A percentile compares a stretch with the other conserved stretches of the same genome.
These are phyloP conservation scores for Phytophthora citrophthora DNA, from an alignment of 352 stramenopile species.

Conservation along the genomic window DNA sequence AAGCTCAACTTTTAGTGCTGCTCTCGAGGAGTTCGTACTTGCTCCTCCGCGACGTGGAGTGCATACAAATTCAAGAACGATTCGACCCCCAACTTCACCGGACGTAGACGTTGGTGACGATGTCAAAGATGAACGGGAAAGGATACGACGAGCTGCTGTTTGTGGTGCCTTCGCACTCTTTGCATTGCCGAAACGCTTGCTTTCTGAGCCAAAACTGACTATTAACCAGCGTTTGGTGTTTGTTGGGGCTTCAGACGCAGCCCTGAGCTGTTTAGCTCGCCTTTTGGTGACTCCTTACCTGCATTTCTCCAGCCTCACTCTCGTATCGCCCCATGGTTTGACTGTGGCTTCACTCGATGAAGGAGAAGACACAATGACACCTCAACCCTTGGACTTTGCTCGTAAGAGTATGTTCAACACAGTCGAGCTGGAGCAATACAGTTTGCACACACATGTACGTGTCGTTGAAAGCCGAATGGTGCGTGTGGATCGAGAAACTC, in stretches of 20 bases:
- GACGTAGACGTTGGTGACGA: constrained; percentile 50
- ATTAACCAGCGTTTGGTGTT: constrained; percentile 89
- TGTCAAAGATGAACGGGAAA: constrained; percentile 55
- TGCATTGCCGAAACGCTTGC: constrained; percentile 79
- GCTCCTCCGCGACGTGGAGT: constrained; percentile 52
- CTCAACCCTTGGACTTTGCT: constrained; percentile 47
- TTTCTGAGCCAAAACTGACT: constrained; percentile 87
- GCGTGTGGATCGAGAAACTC: constrained; percentile 70
- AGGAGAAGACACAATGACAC: neutral
- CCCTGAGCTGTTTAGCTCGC: constrained; percentile 76
- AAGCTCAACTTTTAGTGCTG: constrained; percentile 34
- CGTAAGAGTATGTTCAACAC: constrained; percentile 51
- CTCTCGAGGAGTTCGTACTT: constrained; percentile 70
- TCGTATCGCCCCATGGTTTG: constrained; percentile 82
- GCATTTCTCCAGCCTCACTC: constrained; percentile 85
- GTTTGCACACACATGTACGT: constrained; percentile 64
- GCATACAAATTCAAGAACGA: constrained; percentile 2
- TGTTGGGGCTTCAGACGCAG: constrained; percentile 83
- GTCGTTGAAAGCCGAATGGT: constrained; percentile 69
- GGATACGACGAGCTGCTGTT: constrained; percentile 20
- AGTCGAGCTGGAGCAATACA: constrained; percentile 62
- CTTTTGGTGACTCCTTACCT: constrained; percentile 86
- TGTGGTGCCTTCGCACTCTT: constrained; percentile 78
- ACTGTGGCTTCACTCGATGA: constrained; percentile 42
- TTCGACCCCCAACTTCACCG: neutral